These are phyloP conservation scores for Artemisia annua DNA, from an alignment of 129 eudicot genomes.

Conservation along the genomic window DNA sequence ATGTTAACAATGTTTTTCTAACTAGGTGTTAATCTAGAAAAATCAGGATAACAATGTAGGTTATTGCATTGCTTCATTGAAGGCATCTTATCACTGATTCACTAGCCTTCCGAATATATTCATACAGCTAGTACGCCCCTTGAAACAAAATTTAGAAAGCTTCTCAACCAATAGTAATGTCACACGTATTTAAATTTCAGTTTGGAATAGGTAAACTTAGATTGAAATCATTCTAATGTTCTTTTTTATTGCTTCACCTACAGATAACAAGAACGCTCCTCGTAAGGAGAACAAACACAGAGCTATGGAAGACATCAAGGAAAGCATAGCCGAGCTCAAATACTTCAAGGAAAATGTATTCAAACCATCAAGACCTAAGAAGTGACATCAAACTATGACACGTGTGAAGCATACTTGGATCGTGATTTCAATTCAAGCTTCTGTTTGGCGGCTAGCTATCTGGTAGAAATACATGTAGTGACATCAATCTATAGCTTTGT, in stretches of 20 bases:
- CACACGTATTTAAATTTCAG: too few relatives aligned
- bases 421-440: slow-evolving; percentile 1
- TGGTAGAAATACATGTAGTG: too few relatives aligned
- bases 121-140: too few relatives aligned
- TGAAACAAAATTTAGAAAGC: too few relatives aligned
- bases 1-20: background rate
- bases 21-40: background rate
- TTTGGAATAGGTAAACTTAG: background rate
- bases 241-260: background rate
- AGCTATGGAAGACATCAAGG: too few relatives aligned
- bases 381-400: slow-evolving; percentile 27
- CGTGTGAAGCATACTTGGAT: background rate
- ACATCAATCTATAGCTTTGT: too few relatives aligned
- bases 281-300: too few relatives aligned
- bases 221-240: background rate
- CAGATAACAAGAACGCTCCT: background rate
- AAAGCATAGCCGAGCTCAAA: slow-evolving; percentile 77
- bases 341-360: slow-evolving; percentile 84
- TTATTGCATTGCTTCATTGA: background rate
- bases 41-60: background rate
- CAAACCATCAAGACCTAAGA: slow-evolving; percentile 50
- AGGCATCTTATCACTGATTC: too few relatives aligned
- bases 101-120: too few relatives aligned
- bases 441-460: slow-evolving; percentile 1
- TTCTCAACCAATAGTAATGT: too few relatives aligned